These are phyloP conservation scores for Coccomyxa subellipsoidea DNA, from an alignment of 163 green algal species.

Conservation along the genomic window DNA sequence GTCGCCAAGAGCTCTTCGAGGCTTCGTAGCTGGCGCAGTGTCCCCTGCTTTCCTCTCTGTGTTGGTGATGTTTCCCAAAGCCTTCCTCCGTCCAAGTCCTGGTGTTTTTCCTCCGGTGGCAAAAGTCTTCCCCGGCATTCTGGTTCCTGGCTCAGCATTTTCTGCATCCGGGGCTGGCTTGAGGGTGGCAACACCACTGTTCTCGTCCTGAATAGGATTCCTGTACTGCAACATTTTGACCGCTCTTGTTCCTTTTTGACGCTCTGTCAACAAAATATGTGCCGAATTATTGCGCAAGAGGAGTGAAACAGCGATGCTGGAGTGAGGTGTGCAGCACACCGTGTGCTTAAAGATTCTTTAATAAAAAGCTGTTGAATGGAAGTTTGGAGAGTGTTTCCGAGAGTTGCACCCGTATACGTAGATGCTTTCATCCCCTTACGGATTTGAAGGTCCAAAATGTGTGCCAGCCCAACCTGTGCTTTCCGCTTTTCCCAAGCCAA, in stretches of 20 bases:
- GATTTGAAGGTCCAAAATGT: no score
- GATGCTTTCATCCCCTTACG: no score
- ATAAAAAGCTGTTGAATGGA: neutral
- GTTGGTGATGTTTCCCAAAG: constrained; percentile 6
- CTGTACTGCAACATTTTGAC: neutral
- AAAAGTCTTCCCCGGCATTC: neutral
- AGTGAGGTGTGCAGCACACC: no score
- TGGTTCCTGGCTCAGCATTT: neutral
- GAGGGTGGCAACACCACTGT: neutral
- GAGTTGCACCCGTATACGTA: no score
- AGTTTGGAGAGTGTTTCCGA: neutral
- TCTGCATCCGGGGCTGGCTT: neutral
- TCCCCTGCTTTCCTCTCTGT: no score
- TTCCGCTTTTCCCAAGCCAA: no score
- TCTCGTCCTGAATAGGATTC: neutral
- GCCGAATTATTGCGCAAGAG: no score
- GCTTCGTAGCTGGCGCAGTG: neutral
- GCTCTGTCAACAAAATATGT: no score
- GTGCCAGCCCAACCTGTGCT: no score
- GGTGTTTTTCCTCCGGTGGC: neutral
- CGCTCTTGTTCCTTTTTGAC: neutral
- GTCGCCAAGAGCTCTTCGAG: neutral
- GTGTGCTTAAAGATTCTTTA: neutral
- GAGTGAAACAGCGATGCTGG: no score
- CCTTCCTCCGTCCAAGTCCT: neutral